Conservation (phyloP, 2,329 filamentous ascomycete genomes). For the Ophioceras dolichostomum region DNA sequence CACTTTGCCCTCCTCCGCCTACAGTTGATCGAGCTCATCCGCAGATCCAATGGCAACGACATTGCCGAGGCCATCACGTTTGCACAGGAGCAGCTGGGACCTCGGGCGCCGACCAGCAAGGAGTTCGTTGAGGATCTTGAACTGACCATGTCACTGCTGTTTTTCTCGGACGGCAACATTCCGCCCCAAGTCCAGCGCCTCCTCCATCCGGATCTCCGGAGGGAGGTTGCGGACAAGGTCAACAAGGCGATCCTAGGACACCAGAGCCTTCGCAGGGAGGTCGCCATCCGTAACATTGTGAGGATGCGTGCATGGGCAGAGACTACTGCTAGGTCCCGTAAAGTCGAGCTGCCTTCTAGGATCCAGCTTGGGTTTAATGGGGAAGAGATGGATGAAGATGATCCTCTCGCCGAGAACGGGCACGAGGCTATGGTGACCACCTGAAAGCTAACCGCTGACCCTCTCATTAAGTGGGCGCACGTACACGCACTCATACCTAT, state of each 20-base stretch:
- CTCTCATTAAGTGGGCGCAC: no score
- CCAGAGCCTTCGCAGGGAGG: slow-evolving; percentile 62
- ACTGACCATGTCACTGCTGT: slow-evolving; percentile 80
- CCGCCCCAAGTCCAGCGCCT: slow-evolving; percentile 64
- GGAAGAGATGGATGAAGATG: slow-evolving; percentile 16
- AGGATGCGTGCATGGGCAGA: slow-evolving; percentile 82
- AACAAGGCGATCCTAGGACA: slow-evolving; percentile 76
- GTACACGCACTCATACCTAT: no score
- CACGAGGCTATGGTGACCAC: slow-evolving; percentile 41
- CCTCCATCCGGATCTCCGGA: slow-evolving; percentile 66
- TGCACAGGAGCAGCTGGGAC: slow-evolving; percentile 75
- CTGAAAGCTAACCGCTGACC: no score
- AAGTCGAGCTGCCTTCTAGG: slow-evolving; percentile 25
- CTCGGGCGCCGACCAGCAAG: slow-evolving; percentile 68
- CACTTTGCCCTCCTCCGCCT: slow-evolving; percentile 85
- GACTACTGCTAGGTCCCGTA: slow-evolving; percentile 35
- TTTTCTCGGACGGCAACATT: slow-evolving; percentile 74
- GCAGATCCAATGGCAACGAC: slow-evolving; percentile 60
- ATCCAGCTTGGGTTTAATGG: slow-evolving; percentile 26
- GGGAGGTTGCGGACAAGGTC: slow-evolving; percentile 74
- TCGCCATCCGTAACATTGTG: slow-evolving; percentile 70
- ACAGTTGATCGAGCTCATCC: slow-evolving; percentile 89
- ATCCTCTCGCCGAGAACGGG: slow-evolving; percentile 22
- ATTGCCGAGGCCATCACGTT: slow-evolving; percentile 75
- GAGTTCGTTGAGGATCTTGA: slow-evolving; percentile 81